A percentile compares a stretch with the other conserved stretches of the same genome.
Evolutionary conservation across 2,329 filamentous ascomycete species (phyloP).

Genomic region (Trichophyton verrucosum): DNA sequence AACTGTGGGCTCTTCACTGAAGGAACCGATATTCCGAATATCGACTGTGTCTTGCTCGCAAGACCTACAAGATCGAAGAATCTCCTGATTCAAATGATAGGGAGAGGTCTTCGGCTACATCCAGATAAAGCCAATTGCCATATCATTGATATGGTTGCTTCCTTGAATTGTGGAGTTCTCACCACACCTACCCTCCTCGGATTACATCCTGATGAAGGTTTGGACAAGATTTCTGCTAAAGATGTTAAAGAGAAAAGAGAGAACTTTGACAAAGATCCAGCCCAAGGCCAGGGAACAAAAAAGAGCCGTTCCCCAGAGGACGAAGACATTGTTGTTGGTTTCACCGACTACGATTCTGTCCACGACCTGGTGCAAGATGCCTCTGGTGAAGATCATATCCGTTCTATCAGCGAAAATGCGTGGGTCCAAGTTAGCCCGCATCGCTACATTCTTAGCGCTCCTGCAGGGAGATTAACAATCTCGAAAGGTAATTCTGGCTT

Average conservation of each 20-base stretch:
- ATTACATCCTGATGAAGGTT: conserved; percentile 66
- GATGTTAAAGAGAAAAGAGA: conserved; percentile 45
- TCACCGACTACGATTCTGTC: conserved; percentile 87
- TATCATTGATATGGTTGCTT: conserved; percentile 90
- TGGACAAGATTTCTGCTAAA: conserved; percentile 52
- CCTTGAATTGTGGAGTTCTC: conserved; percentile 68
- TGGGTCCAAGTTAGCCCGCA: conserved; percentile 71
- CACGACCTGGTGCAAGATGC: conserved; percentile 78
- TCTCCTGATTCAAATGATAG: conserved; percentile 93
- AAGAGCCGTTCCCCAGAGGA: conserved; percentile 7
- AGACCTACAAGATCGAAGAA: conserved; percentile 88
- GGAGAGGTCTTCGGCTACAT: conserved; percentile 75
- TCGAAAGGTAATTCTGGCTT: conserved; percentile 21
- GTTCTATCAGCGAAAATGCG: conserved; percentile 57
- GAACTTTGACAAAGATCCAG: conserved; percentile 16
- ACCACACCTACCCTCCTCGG: conserved; percentile 89
- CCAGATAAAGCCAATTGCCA: conserved; percentile 78
- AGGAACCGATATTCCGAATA: conserved; percentile 93
- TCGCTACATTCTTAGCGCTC: conserved; percentile 58
- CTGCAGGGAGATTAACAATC: conserved; percentile 49
- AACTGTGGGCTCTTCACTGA: conserved; percentile 97
- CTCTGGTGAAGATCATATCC: conserved; percentile 65
- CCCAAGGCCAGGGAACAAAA: background rate
- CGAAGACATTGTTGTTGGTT: conserved; percentile 47
- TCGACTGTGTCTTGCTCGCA: conserved; percentile 82